Evolutionary conservation across 2,329 filamentous ascomycete genomes (phyloP).

Genomic region (Fusarium armeniacum): DNA sequence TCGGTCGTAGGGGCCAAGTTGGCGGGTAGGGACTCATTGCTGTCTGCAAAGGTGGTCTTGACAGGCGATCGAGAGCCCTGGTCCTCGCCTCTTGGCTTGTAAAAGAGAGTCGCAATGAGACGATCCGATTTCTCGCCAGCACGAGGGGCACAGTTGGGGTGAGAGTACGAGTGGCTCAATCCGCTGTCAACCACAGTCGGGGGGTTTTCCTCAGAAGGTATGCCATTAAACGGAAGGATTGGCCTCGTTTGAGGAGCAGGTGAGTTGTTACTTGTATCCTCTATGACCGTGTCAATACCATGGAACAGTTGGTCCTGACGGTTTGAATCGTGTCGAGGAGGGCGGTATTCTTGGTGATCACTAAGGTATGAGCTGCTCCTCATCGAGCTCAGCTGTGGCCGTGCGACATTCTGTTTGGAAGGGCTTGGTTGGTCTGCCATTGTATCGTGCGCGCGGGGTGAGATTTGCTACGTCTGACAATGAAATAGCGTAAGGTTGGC

Average conservation of each 20-base stretch:
- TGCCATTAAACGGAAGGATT: conserved; percentile 68
- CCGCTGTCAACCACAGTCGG: conserved; percentile 73
- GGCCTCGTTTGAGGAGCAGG: conserved; percentile 57
- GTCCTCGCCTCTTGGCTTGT: conserved; percentile 62
- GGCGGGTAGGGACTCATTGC: conserved; percentile 58
- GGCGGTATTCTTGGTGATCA: conserved; percentile 74
- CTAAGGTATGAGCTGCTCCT: conserved; percentile 73
- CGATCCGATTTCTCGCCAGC: conserved; percentile 64
- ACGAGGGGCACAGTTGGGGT: conserved; percentile 72
- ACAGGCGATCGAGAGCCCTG: conserved; percentile 53
- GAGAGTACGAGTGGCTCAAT: conserved; percentile 72
- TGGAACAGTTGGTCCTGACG: conserved; percentile 64
- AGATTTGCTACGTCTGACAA: conserved; percentile 37
- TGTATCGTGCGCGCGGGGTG: conserved; percentile 35
- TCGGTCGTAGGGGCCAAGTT: conserved; percentile 72
- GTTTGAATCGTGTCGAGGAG: conserved; percentile 67
- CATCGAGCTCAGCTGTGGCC: conserved; percentile 66
- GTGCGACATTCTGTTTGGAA: conserved; percentile 54
- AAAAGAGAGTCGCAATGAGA: conserved; percentile 74
- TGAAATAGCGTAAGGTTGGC: conserved; percentile 14
- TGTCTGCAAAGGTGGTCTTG: conserved; percentile 50
- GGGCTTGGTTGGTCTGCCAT: conserved; percentile 54
- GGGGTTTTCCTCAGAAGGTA: conserved; percentile 71
- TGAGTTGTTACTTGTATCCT: conserved; percentile 62
- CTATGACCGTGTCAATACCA: conserved; percentile 75